Evolutionary conservation across 169 alveolate genomes (phyloP).

Genomic region (Perkinsus olseni): DNA sequence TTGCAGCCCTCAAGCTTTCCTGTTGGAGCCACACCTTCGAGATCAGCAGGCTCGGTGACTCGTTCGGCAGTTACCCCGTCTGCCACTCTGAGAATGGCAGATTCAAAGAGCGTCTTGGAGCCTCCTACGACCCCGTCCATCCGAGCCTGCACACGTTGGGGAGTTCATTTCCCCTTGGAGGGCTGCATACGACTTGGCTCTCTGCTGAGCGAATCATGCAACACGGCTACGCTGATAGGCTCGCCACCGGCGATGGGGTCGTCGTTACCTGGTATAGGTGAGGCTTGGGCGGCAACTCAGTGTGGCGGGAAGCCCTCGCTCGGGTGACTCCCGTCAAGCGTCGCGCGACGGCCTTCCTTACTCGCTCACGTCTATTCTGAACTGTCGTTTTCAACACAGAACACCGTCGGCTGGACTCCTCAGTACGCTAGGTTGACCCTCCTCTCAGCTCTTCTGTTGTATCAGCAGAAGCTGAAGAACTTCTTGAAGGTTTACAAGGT

Average conservation of each 20-base stretch:
- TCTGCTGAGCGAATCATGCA: background rate
- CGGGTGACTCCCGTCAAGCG: too few relatives aligned
- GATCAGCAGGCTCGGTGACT: background rate
- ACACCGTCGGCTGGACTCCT: background rate
- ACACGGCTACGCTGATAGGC: background rate
- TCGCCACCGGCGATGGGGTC: background rate
- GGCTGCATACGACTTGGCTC: background rate
- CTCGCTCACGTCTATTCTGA: too few relatives aligned
- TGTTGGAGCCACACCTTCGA: background rate
- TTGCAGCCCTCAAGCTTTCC: background rate
- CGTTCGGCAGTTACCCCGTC: too few relatives aligned
- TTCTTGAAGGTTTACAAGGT: background rate
- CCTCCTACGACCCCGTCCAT: too few relatives aligned
- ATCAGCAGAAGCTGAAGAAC: background rate
- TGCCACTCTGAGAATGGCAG: too few relatives aligned
- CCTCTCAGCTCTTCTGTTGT: background rate
- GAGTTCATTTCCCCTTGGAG: too few relatives aligned
- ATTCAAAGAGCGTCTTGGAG: too few relatives aligned
- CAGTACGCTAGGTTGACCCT: background rate
- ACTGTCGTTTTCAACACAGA: too few relatives aligned
- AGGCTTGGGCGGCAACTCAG: too few relatives aligned
- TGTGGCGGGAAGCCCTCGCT: too few relatives aligned
- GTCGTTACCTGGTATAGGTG: background rate
- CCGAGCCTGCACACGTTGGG: too few relatives aligned
- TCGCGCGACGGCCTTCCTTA: too few relatives aligned